Base-by-base conservation (phyloP, 75 land plant genomes). In the Pinus albicaulis region DNA sequence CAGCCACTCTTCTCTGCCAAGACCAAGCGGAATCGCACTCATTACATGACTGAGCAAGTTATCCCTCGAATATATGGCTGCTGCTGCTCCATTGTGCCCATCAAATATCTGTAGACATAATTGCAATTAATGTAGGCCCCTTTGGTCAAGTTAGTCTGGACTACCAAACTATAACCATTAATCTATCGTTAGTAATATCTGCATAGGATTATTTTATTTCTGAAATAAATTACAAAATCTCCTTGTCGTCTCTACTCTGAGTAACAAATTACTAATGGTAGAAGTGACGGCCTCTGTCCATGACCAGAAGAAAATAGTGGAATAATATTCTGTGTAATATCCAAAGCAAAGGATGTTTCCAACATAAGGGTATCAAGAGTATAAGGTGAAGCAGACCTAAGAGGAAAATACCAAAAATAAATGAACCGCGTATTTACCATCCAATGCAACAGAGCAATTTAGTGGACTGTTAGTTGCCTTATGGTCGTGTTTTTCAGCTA, bases 41-140 rank as follows among this genome's bases (percentile, higher is more conserved):
- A 95, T 76, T 5, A 95, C 91, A 81, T 95, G 85, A 74, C 85
- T 86, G 79, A 95, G 76, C 55, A 95, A 83, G 73, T 91, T 81
- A 22, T 95, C 98, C 77, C 80, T 89, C 2, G 96, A 70, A 74
- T 79, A 93, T 57, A 91, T 89, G 17, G 98, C 98, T 34, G 98
- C 98, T 22, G 96, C 96, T 76, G 82, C 82, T 31, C 98, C 98
- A 77, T 93, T 95, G 82, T 95, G 96, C 36, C 96, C 98, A 83
- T 93, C 98, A 83, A 93, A 91, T 41, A 94, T 86, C 95, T 94
- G 85, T 53, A 72, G 16, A 79, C 34, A 52, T 41, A 72, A n/a
- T 68, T 68, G 8, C 41, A 38, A 10, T 48, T 48, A 10, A 48
- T 10, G 12, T 48, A 48, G 10, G 53, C 12, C 12, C 11, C 53